phyloP scores from a whole-genome alignment of 768 basidiomycete genomes.

The Pisolithus sp. region DNA sequence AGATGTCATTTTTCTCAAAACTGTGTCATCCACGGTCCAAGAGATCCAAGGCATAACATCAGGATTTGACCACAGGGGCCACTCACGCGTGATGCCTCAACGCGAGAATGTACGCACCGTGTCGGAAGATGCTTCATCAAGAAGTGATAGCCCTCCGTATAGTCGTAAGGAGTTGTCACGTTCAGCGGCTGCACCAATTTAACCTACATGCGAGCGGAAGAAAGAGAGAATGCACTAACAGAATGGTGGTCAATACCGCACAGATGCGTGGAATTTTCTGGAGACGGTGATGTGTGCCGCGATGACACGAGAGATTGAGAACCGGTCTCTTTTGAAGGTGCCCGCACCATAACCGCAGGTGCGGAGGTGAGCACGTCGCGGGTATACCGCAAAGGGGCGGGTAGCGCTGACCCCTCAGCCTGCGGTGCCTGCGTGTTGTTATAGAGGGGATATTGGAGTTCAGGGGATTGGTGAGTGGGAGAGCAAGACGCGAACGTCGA shows the following conservation, averaged over 20 bases:
- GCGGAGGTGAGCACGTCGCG: slow-evolving; percentile 40
- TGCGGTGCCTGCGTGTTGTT: slow-evolving; percentile 20
- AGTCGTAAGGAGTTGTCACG: slow-evolving; percentile 78
- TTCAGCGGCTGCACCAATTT: slow-evolving; percentile 57
- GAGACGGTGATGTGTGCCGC: slow-evolving; percentile 37
- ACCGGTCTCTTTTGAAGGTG: slow-evolving; percentile 22
- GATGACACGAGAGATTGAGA: slow-evolving; percentile 21
- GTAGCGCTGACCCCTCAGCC: slow-evolving; percentile 16
- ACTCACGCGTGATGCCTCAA: slow-evolving; percentile 32
- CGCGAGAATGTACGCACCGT: slow-evolving; percentile 52
- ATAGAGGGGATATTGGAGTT: slow-evolving; percentile 33
- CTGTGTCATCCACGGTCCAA: slow-evolving; percentile 35
- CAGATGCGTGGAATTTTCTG: slow-evolving; percentile 35
- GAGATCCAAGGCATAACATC: slow-evolving; percentile 29
- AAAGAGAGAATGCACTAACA: slow-evolving; percentile 13
- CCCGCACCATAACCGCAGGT: slow-evolving; percentile 27
- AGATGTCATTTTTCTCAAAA: slow-evolving; percentile 93
- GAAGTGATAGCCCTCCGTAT: slow-evolving; percentile 94
- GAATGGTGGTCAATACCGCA: slow-evolving; percentile 30
- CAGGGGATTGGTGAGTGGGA: slow-evolving; percentile 28
- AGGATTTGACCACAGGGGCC: slow-evolving; percentile 34
- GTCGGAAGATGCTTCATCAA: slow-evolving; percentile 89
- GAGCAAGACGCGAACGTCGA: slow-evolving; percentile 28
- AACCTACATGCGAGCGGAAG: slow-evolving; percentile 34
- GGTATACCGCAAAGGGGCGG: slow-evolving; percentile 40